phyloP scores from a whole-genome alignment of 2,329 filamentous ascomycete species.

The Aspergillus sp. region DNA sequence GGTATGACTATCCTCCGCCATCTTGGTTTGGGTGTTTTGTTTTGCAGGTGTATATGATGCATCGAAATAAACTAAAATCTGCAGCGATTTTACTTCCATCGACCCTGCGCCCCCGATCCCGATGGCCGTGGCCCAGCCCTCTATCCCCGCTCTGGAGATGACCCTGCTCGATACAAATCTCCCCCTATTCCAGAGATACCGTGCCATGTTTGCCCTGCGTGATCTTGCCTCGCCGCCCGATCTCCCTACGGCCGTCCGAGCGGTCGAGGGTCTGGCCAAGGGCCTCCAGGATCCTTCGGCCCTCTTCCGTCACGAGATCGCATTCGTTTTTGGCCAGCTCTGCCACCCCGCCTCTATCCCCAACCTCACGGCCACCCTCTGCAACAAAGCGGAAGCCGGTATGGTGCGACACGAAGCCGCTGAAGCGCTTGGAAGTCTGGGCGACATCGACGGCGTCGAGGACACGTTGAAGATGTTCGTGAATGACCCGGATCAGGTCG shows the following conservation, averaged over 20 bases:
- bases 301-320: conserved; percentile 94
- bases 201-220: conserved; percentile 94
- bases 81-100: conserved; percentile 86
- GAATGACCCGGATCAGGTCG: conserved; percentile 83
- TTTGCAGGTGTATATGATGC: too few relatives aligned
- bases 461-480: conserved; percentile 73
- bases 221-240: conserved; percentile 91
- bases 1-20: conserved; percentile 43
- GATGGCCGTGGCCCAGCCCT: conserved; percentile 50
- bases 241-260: conserved; percentile 78
- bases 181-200: conserved; percentile 84
- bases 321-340: conserved; percentile 95
- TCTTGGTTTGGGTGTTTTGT: conserved; percentile 7
- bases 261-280: conserved; percentile 73
- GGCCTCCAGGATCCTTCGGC: conserved; percentile 80
- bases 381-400: conserved; percentile 70
- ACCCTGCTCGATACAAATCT: conserved; percentile 67
- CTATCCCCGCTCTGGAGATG: conserved; percentile 65
- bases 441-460: conserved; percentile 87
- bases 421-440: conserved; percentile 87
- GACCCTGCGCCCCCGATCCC: conserved; percentile 88
- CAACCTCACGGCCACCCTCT: conserved; percentile 67
- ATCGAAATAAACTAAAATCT: conserved; percentile 19
- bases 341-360: conserved; percentile 96
- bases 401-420: conserved; percentile 98